A percentile compares a stretch with the other conserved stretches of the same genome.
Conservation (phyloP, 169 alveolate genomes). For the Plasmodium relictum region DNA sequence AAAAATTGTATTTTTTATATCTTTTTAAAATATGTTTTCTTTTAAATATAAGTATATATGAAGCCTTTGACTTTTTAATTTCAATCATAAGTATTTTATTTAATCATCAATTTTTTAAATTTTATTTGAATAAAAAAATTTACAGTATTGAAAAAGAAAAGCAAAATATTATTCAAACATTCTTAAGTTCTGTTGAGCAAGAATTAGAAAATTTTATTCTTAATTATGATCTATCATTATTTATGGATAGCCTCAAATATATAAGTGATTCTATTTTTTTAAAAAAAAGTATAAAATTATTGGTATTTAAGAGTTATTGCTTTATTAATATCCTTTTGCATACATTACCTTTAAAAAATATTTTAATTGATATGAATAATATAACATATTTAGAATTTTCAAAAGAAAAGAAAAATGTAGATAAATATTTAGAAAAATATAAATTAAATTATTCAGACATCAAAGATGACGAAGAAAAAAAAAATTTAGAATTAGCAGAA, state of each 20-base stretch:
- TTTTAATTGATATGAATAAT: constrained; percentile 37
- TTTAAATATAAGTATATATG: constrained; percentile 50
- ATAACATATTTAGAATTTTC: neutral
- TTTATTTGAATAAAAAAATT: constrained; percentile 31
- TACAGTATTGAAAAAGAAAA: constrained; percentile 20
- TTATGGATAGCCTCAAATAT: constrained; percentile 39
- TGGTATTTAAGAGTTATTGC: constrained; percentile 39
- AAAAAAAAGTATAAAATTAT: constrained; percentile 13
- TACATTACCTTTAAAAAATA: constrained; percentile 7
- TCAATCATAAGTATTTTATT: constrained; percentile 5
- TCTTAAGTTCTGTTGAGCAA: constrained; percentile 19
- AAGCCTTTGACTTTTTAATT: constrained; percentile 42
- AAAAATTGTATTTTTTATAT: constrained; percentile 35
- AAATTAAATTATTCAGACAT: neutral
- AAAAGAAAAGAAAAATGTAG: neutral
- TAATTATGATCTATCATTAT: constrained; percentile 27
- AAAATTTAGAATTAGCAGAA: too few relatives aligned
- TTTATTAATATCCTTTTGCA: constrained; percentile 52
- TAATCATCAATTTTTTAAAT: constrained; percentile 41
- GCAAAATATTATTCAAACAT: neutral
- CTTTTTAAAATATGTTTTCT: constrained; percentile 32
- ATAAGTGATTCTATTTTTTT: constrained; percentile 39
- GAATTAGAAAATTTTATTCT: constrained; percentile 10
- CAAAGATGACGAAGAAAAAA: neutral
- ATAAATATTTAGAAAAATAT: constrained; percentile 3